phyloP scores from a whole-genome alignment of 1,139 yeast species.

The Arxiozyma heterogenica region DNA sequence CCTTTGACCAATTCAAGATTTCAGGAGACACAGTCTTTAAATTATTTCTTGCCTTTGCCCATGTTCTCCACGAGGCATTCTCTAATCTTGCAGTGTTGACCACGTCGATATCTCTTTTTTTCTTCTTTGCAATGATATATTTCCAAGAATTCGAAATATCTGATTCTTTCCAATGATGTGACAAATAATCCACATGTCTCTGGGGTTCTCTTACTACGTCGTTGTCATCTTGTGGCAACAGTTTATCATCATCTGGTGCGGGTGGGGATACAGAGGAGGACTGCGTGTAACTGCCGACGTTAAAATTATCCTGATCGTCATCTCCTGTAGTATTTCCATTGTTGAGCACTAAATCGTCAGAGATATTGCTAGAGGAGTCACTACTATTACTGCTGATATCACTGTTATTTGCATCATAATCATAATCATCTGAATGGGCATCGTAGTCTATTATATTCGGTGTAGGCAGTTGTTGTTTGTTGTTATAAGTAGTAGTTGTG shows the following conservation, averaged over 20 bases:
- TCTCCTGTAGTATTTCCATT: background rate
- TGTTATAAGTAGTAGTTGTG: background rate
- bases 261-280: slow-evolving; percentile 29
- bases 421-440: slow-evolving; percentile 14
- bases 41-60: slow-evolving; percentile 69
- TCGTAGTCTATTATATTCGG: slow-evolving; percentile 7
- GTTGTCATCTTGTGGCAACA: slow-evolving; percentile 71
- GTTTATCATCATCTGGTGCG: slow-evolving; percentile 33
- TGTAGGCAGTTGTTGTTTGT: background rate
- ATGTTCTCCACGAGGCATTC: slow-evolving; percentile 79
- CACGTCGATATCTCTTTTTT: slow-evolving; percentile 41
- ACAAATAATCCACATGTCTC: slow-evolving; percentile 84
- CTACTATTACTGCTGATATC: background rate
- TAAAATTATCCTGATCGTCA: slow-evolving; percentile 7
- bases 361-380: slow-evolving; percentile 7
- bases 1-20: slow-evolving; percentile 70
- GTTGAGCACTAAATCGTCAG: slow-evolving; percentile 16
- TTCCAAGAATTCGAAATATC: slow-evolving; percentile 95
- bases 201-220: slow-evolving; percentile 75
- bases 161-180: slow-evolving; percentile 90
- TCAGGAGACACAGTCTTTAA: slow-evolving; percentile 65
- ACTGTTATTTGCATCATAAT: slow-evolving; percentile 15
- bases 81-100: slow-evolving; percentile 60
- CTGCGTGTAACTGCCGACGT: slow-evolving; percentile 14
- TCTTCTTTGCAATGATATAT: slow-evolving; percentile 73